Evolutionary conservation across 148 eudicot species (phyloP).

Genomic region (Diospyros kaki): DNA sequence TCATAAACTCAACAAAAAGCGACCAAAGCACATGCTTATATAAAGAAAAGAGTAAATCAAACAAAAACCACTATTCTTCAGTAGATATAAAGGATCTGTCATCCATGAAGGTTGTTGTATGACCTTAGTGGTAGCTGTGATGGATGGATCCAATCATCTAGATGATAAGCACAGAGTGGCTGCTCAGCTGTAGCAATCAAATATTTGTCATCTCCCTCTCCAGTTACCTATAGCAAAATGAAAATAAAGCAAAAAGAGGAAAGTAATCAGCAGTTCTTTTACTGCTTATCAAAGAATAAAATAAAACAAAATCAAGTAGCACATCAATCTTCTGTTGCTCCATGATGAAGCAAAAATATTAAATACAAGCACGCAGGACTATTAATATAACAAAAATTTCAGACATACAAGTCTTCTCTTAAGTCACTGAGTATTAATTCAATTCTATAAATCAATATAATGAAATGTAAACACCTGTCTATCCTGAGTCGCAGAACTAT

Average conservation of each 20-base stretch:
- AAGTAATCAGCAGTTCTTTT: too few species aligned
- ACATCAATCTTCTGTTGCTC: neutral
- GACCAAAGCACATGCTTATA: neutral
- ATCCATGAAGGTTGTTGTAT: neutral
- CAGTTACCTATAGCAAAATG: slow-evolving; percentile 54
- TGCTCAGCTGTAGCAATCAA: slow-evolving; percentile 97
- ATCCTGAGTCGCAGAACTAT: neutral
- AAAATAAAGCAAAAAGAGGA: neutral
- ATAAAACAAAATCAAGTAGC: neutral
- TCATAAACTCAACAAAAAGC: slow-evolving; percentile 15
- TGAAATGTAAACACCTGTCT: too few species aligned
- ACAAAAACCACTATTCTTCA: neutral
- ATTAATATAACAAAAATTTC: neutral
- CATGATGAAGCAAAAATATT: neutral
- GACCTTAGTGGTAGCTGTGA: slow-evolving; percentile 75
- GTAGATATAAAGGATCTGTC: neutral
- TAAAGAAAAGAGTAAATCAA: neutral
- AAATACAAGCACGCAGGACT: neutral
- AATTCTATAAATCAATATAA: too few species aligned
- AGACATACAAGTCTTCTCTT: neutral
- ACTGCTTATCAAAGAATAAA: neutral
- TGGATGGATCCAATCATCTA: slow-evolving; percentile 93
- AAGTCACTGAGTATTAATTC: neutral
- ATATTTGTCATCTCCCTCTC: slow-evolving; percentile 96
- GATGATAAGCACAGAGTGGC: slow-evolving; percentile 91